Percentiles rank a stretch among this genome's conserved stretches.
These are phyloP conservation scores for Calonectria pteridis DNA, from an alignment of 2,329 filamentous ascomycete species.

Conservation along the genomic window DNA sequence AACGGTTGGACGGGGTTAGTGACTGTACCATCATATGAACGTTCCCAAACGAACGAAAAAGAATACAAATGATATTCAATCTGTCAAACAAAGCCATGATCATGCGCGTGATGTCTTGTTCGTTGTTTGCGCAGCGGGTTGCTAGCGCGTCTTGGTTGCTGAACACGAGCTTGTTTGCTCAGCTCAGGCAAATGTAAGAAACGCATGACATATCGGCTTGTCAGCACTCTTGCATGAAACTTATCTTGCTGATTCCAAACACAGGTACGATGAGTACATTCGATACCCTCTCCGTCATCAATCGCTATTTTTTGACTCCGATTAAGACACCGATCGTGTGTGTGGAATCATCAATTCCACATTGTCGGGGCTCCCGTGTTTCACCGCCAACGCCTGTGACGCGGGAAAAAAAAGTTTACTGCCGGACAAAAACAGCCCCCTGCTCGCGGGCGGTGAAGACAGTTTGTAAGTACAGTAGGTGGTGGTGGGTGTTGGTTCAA, in stretches of 20 bases:
- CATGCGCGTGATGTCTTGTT: background rate
- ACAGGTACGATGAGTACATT: background rate
- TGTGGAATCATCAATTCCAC: background rate
- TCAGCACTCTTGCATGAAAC: background rate
- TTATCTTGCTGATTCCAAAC: background rate
- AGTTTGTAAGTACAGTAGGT: constrained; percentile 7
- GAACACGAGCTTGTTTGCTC: background rate
- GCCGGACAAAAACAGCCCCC: constrained; percentile 28
- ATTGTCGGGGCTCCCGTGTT: background rate
- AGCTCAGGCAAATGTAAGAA: background rate
- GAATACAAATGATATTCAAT: constrained; percentile 6
- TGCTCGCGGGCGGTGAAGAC: constrained; percentile 22
- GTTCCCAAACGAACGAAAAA: background rate
- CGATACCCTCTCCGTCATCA: background rate
- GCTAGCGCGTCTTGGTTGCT: background rate
- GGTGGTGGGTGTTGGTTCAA: background rate
- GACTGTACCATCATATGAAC: background rate
- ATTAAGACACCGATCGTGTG: background rate
- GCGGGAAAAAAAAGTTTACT: constrained; percentile 17
- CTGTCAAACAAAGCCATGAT: background rate
- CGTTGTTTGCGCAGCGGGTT: background rate
- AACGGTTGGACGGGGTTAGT: background rate
- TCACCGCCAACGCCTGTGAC: constrained; percentile 23
- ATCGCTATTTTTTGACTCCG: background rate
- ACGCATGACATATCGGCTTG: background rate